A percentile compares a stretch with the other conserved stretches of the same genome.
These are phyloP conservation scores for Ambrosia hybrid DNA, from an alignment of 140 eudicot species.

Conservation along the genomic window DNA sequence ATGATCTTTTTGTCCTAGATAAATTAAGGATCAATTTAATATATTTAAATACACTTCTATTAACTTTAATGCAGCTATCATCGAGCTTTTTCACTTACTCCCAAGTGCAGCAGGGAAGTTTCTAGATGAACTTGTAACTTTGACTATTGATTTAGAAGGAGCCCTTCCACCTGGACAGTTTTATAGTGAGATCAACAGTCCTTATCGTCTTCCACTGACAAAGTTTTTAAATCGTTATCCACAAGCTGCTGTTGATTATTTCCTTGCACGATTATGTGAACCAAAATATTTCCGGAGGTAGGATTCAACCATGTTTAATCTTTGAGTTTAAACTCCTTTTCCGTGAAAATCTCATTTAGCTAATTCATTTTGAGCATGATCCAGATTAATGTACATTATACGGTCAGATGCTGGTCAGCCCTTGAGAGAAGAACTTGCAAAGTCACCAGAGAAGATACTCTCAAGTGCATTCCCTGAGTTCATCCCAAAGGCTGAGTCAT, in stretches of 20 bases:
- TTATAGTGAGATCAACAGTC: slow-evolving; percentile 98
- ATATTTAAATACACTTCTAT: background rate
- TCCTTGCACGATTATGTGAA: slow-evolving; percentile 85
- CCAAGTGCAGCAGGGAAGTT: slow-evolving; percentile 97
- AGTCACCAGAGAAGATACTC: slow-evolving; percentile 92
- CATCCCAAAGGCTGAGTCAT: slow-evolving; percentile 54
- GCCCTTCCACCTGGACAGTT: slow-evolving; percentile 93
- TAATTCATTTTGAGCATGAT: slow-evolving; percentile 18
- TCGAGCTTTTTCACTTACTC: slow-evolving; percentile 95
- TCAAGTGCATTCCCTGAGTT: slow-evolving; percentile 83
- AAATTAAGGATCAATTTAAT: background rate
- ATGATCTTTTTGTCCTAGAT: background rate
- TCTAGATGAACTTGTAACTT: slow-evolving; percentile 91
- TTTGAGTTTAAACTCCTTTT: background rate
- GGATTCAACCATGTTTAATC: background rate
- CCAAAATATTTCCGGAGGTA: slow-evolving; percentile 93
- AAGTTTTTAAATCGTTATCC: slow-evolving; percentile 89
- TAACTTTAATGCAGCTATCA: slow-evolving; percentile 71
- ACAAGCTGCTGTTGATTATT: slow-evolving; percentile 88
- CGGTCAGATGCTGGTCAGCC: slow-evolving; percentile 99
- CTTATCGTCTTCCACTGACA: slow-evolving; percentile 90
- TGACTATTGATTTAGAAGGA: slow-evolving; percentile 88
- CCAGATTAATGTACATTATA: slow-evolving; percentile 92
- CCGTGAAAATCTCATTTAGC: background rate
- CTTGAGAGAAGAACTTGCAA: slow-evolving; percentile 95